Evolutionary conservation across 352 stramenopile species (phyloP).

Genomic region (Elongisporangium anandrum): DNA sequence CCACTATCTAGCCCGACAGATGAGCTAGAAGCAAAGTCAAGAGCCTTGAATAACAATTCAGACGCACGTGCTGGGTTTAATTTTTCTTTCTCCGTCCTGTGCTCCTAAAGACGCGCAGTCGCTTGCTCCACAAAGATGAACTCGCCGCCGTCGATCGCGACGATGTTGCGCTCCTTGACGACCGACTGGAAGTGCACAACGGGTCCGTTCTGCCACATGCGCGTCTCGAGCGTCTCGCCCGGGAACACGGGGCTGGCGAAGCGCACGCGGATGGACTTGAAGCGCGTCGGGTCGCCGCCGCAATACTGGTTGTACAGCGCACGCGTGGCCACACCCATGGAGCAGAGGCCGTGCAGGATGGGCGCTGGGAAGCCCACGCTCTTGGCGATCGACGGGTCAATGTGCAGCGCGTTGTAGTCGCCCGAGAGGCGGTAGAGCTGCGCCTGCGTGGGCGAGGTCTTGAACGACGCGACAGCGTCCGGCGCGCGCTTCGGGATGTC

Average conservation of each 20-base stretch:
- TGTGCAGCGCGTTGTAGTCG: conserved; percentile 95
- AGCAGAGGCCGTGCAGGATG: conserved; percentile 94
- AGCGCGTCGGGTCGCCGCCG: conserved; percentile 50
- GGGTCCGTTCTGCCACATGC: conserved; percentile 63
- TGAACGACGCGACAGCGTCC: conserved; percentile 57
- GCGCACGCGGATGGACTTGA: conserved; percentile 85
- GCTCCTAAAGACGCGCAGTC: conserved; percentile 17
- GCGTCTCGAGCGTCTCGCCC: conserved; percentile 84
- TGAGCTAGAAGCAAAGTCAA: too few relatives aligned
- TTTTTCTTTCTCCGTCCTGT: background rate
- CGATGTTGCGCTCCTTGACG: conserved; percentile 67
- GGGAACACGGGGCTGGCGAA: conserved; percentile 85
- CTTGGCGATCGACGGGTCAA: conserved; percentile 82
- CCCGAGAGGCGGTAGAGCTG: conserved; percentile 93
- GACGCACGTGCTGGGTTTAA: too few relatives aligned
- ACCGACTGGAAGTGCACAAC: conserved; percentile 73
- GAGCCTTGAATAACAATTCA: too few relatives aligned
- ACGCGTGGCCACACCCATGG: conserved; percentile 81
- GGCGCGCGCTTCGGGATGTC: conserved; percentile 70
- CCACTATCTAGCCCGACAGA: too few relatives aligned
- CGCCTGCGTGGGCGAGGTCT: conserved; percentile 69
- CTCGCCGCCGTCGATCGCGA: conserved; percentile 78
- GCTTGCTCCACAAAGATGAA: conserved; percentile 41
- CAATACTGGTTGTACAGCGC: conserved; percentile 82
- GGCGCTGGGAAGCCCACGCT: conserved; percentile 77